phyloP scores from a whole-genome alignment of 108 stramenopile genomes.

The Chaetoceros tenuissimus region DNA sequence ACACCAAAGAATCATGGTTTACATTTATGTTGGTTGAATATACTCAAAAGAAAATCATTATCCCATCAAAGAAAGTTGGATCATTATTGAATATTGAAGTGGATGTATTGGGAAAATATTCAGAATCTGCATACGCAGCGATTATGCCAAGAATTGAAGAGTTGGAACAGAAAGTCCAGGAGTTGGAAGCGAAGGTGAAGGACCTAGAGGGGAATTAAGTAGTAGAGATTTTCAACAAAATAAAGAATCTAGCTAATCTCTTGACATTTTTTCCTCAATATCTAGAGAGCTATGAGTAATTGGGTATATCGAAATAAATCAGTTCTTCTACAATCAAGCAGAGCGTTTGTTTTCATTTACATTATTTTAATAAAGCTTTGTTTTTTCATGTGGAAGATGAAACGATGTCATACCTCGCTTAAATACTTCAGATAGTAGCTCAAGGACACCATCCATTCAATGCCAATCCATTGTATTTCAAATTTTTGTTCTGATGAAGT shows the following conservation, averaged over 20 bases:
- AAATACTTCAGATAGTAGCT: no score
- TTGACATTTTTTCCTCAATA: no score
- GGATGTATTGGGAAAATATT: slow-evolving; percentile 95
- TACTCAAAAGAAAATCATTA: slow-evolving; percentile 91
- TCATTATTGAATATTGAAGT: slow-evolving; percentile 89
- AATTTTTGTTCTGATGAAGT: no score
- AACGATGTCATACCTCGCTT: no score
- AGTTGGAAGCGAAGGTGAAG: slow-evolving; percentile 42
- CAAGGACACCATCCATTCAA: no score
- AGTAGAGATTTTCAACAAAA: neutral
- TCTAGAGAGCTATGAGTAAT: no score
- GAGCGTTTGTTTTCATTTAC: no score
- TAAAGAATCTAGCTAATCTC: neutral
- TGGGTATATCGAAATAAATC: no score
- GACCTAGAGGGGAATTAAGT: slow-evolving; percentile 16
- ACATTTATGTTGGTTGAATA: slow-evolving; percentile 99
- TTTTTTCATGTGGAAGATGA: no score
- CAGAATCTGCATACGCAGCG: slow-evolving; percentile 62
- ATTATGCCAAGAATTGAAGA: slow-evolving; percentile 75
- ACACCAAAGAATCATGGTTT: slow-evolving; percentile 76
- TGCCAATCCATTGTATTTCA: no score
- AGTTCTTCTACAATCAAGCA: no score
- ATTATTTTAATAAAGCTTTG: no score
- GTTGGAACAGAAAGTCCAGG: slow-evolving; percentile 60
- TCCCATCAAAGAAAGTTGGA: slow-evolving; percentile 69